A percentile compares a stretch with the other conserved stretches of the same genome.
phyloP scores from a whole-genome alignment of 73 alveolate species.

The Symbiodinium natans region DNA sequence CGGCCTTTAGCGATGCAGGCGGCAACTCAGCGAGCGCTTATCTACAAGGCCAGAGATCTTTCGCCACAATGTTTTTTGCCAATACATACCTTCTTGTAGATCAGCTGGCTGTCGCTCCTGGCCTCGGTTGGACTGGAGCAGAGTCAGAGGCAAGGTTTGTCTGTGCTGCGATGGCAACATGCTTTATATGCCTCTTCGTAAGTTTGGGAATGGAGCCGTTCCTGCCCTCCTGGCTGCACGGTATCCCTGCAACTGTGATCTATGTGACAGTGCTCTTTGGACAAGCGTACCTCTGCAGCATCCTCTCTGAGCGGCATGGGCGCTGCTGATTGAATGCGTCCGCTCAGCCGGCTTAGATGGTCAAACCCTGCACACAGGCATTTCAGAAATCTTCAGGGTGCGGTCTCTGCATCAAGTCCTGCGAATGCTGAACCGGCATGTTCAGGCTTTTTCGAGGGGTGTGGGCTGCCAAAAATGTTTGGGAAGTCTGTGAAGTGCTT shows the following conservation, averaged over 20 bases:
- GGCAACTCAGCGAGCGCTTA: constrained; percentile 3
- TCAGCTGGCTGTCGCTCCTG: not conserved
- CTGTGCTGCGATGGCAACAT: not conserved
- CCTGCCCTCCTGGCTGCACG: constrained; percentile 21
- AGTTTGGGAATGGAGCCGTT: constrained; percentile 16
- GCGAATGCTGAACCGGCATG: not conserved
- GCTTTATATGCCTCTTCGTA: not conserved
- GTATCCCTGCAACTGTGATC: constrained; percentile 13
- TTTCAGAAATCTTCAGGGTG: not conserved
- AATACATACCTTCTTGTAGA: constrained; percentile 7
- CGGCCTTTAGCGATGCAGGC: constrained; percentile 14
- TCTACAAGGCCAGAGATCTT: not conserved
- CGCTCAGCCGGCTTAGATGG: not conserved
- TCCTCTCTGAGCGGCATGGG: not conserved
- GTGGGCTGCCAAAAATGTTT: not conserved
- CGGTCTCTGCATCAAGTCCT: not conserved
- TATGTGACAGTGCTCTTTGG: constrained; percentile 2
- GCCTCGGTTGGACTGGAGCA: not conserved
- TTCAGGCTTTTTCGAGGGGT: not conserved
- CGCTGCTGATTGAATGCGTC: not conserved
- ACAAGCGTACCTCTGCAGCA: constrained; percentile 13
- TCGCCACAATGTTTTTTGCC: not conserved
- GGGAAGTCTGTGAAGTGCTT: not conserved
- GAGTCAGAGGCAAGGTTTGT: not conserved
- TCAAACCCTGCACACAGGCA: not conserved